Base-by-base conservation (phyloP, 495 filamentous ascomycete genomes). In the Penicillium desertorum region DNA sequence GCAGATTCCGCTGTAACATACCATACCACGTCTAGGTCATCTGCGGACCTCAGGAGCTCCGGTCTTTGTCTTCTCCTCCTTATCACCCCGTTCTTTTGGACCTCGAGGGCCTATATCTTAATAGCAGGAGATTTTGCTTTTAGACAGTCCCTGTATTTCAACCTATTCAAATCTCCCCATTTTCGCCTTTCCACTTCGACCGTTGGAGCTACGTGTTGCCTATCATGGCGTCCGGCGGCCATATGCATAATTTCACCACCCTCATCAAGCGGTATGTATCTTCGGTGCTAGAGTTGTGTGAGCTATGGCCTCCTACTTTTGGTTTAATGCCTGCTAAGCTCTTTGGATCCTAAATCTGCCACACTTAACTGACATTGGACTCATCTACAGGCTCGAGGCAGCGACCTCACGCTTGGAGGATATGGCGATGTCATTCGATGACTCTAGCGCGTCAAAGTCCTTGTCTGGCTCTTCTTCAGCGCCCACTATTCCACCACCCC, bases 361-460 rank as follows among this genome's bases (percentile, higher is more conserved):
- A 54, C 12, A 17, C 17, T 25, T 45, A 20, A 45, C 74, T 77
- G 69, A 75, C 60, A 7, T 57, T 58, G 52, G 45, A 56, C 46
- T 57, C 44, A 34, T 45, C 14, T 48, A 66, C 72, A 99, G 94
- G 78, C 89, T 99, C 61, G 94, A 99, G 81, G 94, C 94, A 68
- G 94, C 94, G 41, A 98, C 94, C 60, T 92, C 91, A 61, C 86
- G 95, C 58, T 82, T 99, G 57, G 94, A 98, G 79, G 94, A 98
- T 72, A 94, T 98, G 67, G 92, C 92, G 20, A 85, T 89, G 63
- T 84, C 87, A 25, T 78, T 88, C 49, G 80, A 80, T 55, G 73
- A 71, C 30, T 65, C 81, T 62, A 82, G 86, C 55, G 69, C 80
- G 14, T 72, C 83, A 29, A 80, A 81, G 62, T 73, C 68, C 42